Base-by-base conservation (phyloP, 2,329 filamentous ascomycete species). In the Sporothrix sp. region DNA sequence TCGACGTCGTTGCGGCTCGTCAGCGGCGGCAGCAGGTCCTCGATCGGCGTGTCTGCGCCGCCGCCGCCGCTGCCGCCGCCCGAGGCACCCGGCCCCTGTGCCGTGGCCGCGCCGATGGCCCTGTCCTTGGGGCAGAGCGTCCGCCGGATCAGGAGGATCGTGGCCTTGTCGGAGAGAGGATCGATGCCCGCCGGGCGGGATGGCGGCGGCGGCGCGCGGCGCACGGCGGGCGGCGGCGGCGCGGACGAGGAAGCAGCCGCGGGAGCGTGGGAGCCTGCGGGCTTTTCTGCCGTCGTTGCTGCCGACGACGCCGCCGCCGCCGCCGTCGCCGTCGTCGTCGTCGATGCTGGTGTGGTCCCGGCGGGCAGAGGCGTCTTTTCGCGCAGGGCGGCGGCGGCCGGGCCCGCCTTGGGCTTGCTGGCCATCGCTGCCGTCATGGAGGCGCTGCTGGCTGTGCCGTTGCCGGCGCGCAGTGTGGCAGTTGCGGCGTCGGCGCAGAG, bases 1-100 rank as follows among this genome's bases (percentile, higher is more conserved):
- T 98, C 93, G 53, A 97, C 81, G 59, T 94, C 88, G 65, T 95
- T 95, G 47, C 88, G 89, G 70, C 89, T 95, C 44, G 91, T 97
- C 61, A 98, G 74, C 35, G 90, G 89, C 53, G 91, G 93, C 40
- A 98, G 72, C 38, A 95, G 72, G 59, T 90, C 85, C 54, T 94
- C 82, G 58, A 95, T 82, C 44, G 87, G 78, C 27, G 69, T 66
- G n/a, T n/a, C n/a, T n/a, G n/a, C n/a, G n/a, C n/a, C n/a, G n/a
- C 71, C 67, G 14, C 68, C 28, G 18, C 20, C 9, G 38, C 23
- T 16, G 21, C 32, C 18, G 23, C 7, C 23, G 40, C 4, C 6
- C 13, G 13, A 28, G 13, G 7, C 16, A 30, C 10, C 5, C 7
- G 33, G 3, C 10, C 40, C 33, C 7, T 21, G 18, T 4, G 43